Evolutionary conservation across 768 basidiomycete species (phyloP), one percentile per base, ranked within the genome.

Genomic region (Cubamyces sp.): DNA sequence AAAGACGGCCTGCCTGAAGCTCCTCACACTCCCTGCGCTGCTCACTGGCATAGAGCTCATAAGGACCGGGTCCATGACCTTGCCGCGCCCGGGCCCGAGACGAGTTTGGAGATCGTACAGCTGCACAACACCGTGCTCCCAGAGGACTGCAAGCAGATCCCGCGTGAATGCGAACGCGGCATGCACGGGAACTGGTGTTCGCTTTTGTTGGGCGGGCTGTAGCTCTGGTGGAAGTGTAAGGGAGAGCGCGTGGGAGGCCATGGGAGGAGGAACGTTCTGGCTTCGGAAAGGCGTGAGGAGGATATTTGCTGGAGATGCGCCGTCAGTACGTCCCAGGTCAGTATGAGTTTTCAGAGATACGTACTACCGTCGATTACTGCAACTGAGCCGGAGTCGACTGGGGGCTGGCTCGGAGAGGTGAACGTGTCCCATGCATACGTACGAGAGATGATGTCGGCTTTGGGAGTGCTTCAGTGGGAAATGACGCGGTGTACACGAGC

Each of bases 201-300:
- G 86, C 73, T 0, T 91, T 87, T 0, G 79, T 74, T n/a, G 67
- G 73, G 53, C 42, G 14, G 54, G 28, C 25, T 47, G 57, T 19
- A 53, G 61, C 18, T 58, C 57, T 12, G 26, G 8, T 5, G 66
- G 48, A 11, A 62, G 43, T 14, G 71, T 50, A 55, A 74, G 19
- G 71, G 75, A 48, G 53, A 85, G 75, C 42, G 75, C 74, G 66
- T 82, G 79, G 1, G 93, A 88, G 1, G 88, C 91, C 94, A 97
- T 96, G 0, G 97, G 97, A n/a, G 97, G 97, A n/a, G 96, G 97
- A 5, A 96, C 84, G 70, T 97, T 98, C 76, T 96, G 92, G 0
- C 86, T 84, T 42, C 95, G 84, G 82, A 98, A 98, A 16, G 97
- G 92, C 2, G 96, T 99, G 42, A 99, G 78, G 3, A 96, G 83